Evolutionary conservation across 176 grass and related monocot species (phyloP).

Genomic region (Oryza glaberrima): DNA sequence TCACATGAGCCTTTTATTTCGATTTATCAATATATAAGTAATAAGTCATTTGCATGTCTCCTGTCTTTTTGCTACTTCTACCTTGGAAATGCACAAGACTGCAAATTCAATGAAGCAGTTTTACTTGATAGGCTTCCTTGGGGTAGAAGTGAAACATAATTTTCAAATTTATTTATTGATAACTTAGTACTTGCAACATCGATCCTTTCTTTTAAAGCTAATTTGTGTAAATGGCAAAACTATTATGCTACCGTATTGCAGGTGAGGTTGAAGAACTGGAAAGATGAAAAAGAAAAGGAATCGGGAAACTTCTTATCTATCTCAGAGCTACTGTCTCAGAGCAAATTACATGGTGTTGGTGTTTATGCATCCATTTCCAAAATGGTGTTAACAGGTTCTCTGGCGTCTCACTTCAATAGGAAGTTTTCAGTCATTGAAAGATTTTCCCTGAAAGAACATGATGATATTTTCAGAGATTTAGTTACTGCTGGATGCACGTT

Average conservation of each 20-base stretch:
- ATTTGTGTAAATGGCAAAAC: background rate
- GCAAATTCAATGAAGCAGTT: background rate
- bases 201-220: conserved; percentile 2
- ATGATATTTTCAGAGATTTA: conserved; percentile 49
- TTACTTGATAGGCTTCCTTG: background rate
- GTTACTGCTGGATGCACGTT: conserved; percentile 62
- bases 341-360: conserved; percentile 31
- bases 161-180: background rate
- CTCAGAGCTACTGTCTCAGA: conserved; percentile 52
- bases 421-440: conserved; percentile 39
- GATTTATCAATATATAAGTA: background rate
- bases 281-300: conserved; percentile 38
- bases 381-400: conserved; percentile 38
- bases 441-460: conserved; percentile 37
- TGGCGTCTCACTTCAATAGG: conserved; percentile 14
- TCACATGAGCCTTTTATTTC: background rate
- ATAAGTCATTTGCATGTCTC: background rate
- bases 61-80: conserved; percentile 1
- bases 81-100: conserved; percentile 3
- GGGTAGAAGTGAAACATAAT: background rate
- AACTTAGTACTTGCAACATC: background rate
- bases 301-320: conserved; percentile 10
- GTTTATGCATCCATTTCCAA: conserved; percentile 50
- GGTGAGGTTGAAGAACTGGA: conserved; percentile 57
- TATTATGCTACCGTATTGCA: conserved; percentile 23